Evolutionary conservation across 2,329 filamentous ascomycete genomes (phyloP).

Genomic region (Penicillium sp.): DNA sequence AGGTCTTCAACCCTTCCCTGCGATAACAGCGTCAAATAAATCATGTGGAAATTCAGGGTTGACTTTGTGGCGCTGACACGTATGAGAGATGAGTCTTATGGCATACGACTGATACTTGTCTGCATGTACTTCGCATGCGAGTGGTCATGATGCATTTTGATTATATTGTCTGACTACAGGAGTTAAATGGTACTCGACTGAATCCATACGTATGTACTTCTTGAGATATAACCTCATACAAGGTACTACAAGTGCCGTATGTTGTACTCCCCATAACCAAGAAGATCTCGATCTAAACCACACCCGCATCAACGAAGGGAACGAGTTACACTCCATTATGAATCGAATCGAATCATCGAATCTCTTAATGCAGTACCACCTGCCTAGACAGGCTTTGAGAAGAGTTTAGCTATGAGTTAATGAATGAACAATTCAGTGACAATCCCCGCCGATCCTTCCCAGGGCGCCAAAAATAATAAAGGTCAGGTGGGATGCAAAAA

Average conservation of each 20-base stretch:
- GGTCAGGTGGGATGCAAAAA: slow-evolving; percentile 7
- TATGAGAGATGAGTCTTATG: slow-evolving; percentile 10
- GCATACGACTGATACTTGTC: background rate
- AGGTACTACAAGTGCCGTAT: background rate
- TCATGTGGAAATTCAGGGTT: slow-evolving; percentile 13
- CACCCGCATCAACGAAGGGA: background rate
- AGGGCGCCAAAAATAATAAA: background rate
- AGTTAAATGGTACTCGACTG: background rate
- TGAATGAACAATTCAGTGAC: background rate
- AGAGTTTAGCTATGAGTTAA: background rate
- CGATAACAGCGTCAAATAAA: slow-evolving; percentile 12
- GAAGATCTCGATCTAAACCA: background rate
- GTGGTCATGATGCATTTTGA: background rate
- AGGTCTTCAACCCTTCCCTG: slow-evolving; percentile 15
- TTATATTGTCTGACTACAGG: background rate
- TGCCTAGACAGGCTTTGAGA: background rate
- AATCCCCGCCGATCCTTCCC: slow-evolving; percentile 1
- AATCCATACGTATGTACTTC: background rate
- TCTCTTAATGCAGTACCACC: slow-evolving; percentile 1
- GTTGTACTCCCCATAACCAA: background rate
- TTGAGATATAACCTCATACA: background rate
- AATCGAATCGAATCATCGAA: slow-evolving; percentile 1
- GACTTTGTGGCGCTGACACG: slow-evolving; percentile 27
- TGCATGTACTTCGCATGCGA: background rate
- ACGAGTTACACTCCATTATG: background rate